A percentile compares a stretch with the other conserved stretches of the same genome.
These are phyloP conservation scores for Starmerella etchellsii DNA, from an alignment of 805 yeast species.

Conservation along the genomic window DNA sequence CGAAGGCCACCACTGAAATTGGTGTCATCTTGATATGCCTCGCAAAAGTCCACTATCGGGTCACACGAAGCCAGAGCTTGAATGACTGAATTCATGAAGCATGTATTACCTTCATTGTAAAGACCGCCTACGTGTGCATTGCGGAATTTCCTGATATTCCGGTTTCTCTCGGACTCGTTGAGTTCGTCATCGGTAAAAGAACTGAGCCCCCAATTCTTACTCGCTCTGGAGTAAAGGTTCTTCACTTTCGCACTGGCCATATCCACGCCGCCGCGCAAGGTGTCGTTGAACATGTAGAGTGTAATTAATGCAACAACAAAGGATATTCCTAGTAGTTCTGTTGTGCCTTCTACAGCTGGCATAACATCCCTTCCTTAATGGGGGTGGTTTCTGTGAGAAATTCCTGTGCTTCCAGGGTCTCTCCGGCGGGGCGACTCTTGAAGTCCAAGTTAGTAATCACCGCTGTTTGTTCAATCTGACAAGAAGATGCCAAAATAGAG, in stretches of 20 bases:
- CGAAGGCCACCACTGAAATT: constrained; percentile 20
- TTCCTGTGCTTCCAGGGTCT: too few species aligned
- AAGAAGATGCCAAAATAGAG: too few species aligned
- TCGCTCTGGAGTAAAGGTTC: constrained; percentile 23
- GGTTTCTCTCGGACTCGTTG: constrained; percentile 17
- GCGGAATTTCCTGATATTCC: constrained; percentile 19
- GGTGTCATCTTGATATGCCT: constrained; percentile 28
- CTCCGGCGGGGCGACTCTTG: too few species aligned
- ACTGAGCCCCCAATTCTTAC: constrained; percentile 20
- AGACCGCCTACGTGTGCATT: constrained; percentile 60
- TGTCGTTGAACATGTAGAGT: constrained; percentile 24
- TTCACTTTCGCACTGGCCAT: constrained; percentile 24
- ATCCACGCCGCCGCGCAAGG: constrained; percentile 26
- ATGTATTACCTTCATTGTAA: constrained; percentile 81
- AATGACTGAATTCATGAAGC: constrained; percentile 84
- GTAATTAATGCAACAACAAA: constrained; percentile 4
- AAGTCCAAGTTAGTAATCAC: too few species aligned
- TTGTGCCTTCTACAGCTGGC: background rate
- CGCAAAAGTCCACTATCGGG: constrained; percentile 44
- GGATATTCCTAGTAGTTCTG: background rate
- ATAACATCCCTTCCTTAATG: background rate
- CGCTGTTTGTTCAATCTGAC: too few species aligned
- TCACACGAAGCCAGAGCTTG: constrained; percentile 70
- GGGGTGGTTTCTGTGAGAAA: too few species aligned
- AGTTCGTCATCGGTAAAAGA: constrained; percentile 21